phyloP scores from a whole-genome alignment of 164 flowering plant genomes.

The Akebia trifoliata region DNA sequence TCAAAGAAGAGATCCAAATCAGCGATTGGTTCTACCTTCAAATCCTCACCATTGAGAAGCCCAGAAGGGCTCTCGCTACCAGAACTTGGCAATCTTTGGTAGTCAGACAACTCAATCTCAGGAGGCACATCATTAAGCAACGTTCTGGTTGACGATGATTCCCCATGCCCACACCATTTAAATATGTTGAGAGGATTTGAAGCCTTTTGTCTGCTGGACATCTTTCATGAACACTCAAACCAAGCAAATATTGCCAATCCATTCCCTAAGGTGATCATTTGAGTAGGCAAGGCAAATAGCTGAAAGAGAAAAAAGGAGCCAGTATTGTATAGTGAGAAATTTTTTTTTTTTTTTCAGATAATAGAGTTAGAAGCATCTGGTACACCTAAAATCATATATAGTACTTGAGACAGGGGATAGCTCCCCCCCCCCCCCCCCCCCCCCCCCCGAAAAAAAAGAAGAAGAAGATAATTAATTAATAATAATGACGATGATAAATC shows the following conservation, averaged over 20 bases:
- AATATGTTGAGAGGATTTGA: conserved; percentile 44
- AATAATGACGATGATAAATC: no score
- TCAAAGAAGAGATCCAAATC: conserved; percentile 96
- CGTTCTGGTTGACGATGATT: conserved; percentile 51
- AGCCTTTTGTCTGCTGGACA: conserved; percentile 62
- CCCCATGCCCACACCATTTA: conserved; percentile 51
- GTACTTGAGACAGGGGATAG: no score
- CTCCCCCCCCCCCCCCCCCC: no score
- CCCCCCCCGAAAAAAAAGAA: no score
- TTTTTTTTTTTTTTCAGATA: no score
- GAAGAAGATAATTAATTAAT: no score
- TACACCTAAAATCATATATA: no score
- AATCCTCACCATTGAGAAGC: conserved; percentile 79
- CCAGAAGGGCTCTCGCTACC: conserved; percentile 99
- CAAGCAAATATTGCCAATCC: conserved; percentile 46
- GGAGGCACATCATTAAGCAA: conserved; percentile 61
- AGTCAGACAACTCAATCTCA: conserved; percentile 86
- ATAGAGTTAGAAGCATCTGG: no score
- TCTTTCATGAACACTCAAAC: conserved; percentile 50
- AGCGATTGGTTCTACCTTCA: conserved; percentile 70
- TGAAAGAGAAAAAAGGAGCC: conserved; percentile 1
- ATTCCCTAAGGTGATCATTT: conserved; percentile 37
- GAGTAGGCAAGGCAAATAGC: conserved; percentile 6
- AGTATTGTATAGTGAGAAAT: background rate
- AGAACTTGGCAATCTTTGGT: conserved; percentile 62